Evolutionary conservation across 2,329 filamentous ascomycete genomes (phyloP).

Genomic region (Verticillium dahliae): DNA sequence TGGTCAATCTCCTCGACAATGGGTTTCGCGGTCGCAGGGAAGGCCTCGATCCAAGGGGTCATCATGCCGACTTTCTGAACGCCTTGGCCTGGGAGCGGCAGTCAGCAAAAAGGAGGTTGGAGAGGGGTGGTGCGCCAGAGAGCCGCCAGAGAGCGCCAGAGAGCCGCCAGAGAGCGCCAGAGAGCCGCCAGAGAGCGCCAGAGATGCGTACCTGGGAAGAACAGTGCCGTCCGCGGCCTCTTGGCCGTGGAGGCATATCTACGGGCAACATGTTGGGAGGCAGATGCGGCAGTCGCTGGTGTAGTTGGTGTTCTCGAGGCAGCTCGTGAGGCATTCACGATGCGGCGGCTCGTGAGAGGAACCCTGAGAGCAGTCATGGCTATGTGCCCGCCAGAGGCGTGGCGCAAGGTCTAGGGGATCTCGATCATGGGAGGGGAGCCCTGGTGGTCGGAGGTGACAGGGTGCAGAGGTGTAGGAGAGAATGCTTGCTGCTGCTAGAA

Average conservation of each 20-base stretch:
- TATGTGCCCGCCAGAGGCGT: conserved; percentile 9
- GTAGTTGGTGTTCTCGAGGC: not conserved
- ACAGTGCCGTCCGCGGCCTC: conserved; percentile 48
- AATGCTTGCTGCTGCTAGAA: not conserved
- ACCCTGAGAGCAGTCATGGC: conserved; percentile 10
- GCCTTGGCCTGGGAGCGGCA: conserved; percentile 59
- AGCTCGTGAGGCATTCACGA: conserved; percentile 1
- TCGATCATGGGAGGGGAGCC: conserved; percentile 7
- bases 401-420: conserved; percentile 8
- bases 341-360: conserved; percentile 6
- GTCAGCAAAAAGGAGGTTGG: too few relatives aligned
- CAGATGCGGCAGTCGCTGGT: not conserved
- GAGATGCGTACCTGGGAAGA: conserved; percentile 47
- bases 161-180: too few relatives aligned
- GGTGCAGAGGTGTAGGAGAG: not conserved
- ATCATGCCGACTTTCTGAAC: conserved; percentile 88
- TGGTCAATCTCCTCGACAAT: conserved; percentile 82
- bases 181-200: not conserved
- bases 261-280: not conserved
- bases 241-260: conserved; percentile 19
- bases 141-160: too few relatives aligned
- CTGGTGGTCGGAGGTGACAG: not conserved
- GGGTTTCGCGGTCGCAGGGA: conserved; percentile 69
- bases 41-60: conserved; percentile 77
- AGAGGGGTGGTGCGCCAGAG: not conserved